A percentile compares a stretch with the other conserved stretches of the same genome.
phyloP scores from a whole-genome alignment of 164 flowering plant genomes.

The Tetrastigma voinierianum region DNA sequence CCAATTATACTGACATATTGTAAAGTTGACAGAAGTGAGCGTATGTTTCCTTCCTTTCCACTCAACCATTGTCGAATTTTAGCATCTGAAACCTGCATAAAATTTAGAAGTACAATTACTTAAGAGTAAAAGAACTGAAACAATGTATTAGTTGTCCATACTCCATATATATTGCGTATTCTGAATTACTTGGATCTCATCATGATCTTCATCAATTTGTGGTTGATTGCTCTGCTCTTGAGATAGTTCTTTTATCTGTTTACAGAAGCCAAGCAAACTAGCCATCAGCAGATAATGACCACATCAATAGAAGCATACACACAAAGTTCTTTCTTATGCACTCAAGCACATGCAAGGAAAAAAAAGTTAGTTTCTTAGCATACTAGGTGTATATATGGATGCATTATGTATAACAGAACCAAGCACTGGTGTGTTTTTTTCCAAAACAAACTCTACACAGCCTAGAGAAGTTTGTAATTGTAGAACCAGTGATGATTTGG shows the following conservation, averaged over 20 bases:
- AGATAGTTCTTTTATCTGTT: conserved; percentile 53
- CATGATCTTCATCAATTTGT: conserved; percentile 27
- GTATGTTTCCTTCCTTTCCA: conserved; percentile 87
- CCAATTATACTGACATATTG: conserved; percentile 61
- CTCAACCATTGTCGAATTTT: conserved; percentile 69
- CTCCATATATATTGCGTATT: not conserved
- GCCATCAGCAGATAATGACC: not conserved
- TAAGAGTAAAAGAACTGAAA: not conserved
- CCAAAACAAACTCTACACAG: no score
- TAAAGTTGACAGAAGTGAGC: conserved; percentile 81
- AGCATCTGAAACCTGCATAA: conserved; percentile 61
- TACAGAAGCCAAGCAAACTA: conserved; percentile 1
- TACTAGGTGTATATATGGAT: not conserved
- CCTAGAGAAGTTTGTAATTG: no score
- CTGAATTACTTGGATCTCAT: conserved; percentile 49
- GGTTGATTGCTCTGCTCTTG: conserved; percentile 29
- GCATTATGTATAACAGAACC: no score
- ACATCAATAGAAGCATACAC: not conserved
- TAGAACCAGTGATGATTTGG: no score
- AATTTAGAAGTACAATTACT: not conserved
- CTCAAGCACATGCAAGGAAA: not conserved
- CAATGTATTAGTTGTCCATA: not conserved
- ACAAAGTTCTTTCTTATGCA: not conserved
- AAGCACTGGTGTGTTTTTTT: no score
- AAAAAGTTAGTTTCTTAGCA: not conserved